phyloP scores from a whole-genome alignment of 495 filamentous ascomycete species.

The Penicillium flavigenum region DNA sequence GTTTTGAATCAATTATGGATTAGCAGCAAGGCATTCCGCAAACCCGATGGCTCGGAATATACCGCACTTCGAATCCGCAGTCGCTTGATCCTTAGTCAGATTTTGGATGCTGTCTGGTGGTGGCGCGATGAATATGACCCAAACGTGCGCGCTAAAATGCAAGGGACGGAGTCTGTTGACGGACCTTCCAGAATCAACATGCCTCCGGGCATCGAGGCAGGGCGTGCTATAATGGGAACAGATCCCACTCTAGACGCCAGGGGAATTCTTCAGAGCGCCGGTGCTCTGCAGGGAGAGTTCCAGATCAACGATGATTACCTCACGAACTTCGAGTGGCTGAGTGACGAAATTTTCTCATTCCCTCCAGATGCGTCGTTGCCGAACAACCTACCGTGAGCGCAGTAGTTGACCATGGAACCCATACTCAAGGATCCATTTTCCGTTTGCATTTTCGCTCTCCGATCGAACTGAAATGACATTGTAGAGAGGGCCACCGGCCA shows the following conservation, averaged over 20 bases:
- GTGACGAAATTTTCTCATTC: slow-evolving; percentile 34
- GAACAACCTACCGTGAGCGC: slow-evolving; percentile 17
- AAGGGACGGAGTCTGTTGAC: slow-evolving; percentile 17
- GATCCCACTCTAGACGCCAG: slow-evolving; percentile 21
- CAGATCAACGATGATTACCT: slow-evolving; percentile 42
- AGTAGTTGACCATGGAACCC: neutral
- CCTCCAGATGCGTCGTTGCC: slow-evolving; percentile 21
- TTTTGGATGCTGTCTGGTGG: slow-evolving; percentile 52
- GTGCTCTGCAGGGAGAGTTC: slow-evolving; percentile 25
- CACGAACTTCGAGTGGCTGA: slow-evolving; percentile 41
- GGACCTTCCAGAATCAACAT: slow-evolving; percentile 14
- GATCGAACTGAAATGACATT: neutral
- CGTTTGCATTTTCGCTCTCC: neutral
- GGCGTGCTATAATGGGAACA: slow-evolving; percentile 12
- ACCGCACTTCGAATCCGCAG: slow-evolving; percentile 43
- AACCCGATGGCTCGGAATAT: slow-evolving; percentile 40
- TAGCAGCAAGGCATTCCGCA: slow-evolving; percentile 47
- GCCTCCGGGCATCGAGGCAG: slow-evolving; percentile 4
- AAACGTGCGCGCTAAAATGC: slow-evolving; percentile 20
- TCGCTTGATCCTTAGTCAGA: slow-evolving; percentile 40
- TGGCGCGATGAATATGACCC: slow-evolving; percentile 50
- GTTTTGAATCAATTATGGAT: slow-evolving; percentile 45
- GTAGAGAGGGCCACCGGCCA: neutral
- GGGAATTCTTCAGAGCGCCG: neutral
- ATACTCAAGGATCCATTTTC: neutral